phyloP scores from a whole-genome alignment of 1,284 basidiomycete genomes.

The Microbotryum intermedium region DNA sequence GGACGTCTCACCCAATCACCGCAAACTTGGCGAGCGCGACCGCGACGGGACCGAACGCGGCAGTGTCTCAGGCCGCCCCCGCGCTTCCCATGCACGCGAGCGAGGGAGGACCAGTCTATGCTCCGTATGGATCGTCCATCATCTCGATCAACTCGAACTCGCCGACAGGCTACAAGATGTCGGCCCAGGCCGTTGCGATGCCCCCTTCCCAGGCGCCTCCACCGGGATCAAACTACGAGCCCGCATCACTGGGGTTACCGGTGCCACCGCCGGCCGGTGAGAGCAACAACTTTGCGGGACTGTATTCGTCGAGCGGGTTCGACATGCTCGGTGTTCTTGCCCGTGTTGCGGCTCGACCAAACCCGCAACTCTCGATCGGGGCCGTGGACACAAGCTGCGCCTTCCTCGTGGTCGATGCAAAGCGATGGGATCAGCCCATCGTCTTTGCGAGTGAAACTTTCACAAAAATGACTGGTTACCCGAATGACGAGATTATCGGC shows the following conservation, averaged over 20 bases:
- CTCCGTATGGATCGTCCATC: conserved; percentile 34
- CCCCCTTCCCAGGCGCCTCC: conserved; percentile 1
- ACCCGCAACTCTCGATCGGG: conserved; percentile 69
- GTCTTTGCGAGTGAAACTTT: conserved; percentile 80
- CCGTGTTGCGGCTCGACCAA: conserved; percentile 62
- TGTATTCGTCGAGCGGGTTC: conserved; percentile 82
- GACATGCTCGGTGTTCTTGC: conserved; percentile 76
- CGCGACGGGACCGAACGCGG: too few relatives aligned
- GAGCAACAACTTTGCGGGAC: conserved; percentile 35
- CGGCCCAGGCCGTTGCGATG: conserved; percentile 9
- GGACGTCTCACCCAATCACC: too few relatives aligned
- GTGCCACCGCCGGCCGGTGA: conserved; percentile 17
- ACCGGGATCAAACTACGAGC: conserved; percentile 21
- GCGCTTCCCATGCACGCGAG: too few relatives aligned
- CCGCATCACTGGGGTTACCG: conserved; percentile 24
- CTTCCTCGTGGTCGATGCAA: conserved; percentile 77
- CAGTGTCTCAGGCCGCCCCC: too few relatives aligned
- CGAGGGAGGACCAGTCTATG: conserved; percentile 25
- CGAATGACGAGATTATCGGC: conserved; percentile 69
- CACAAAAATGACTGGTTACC: conserved; percentile 71
- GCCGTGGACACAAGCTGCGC: conserved; percentile 85
- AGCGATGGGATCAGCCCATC: conserved; percentile 70
- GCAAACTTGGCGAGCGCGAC: too few relatives aligned
- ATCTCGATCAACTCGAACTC: conserved; percentile 29
- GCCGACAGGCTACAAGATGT: conserved; percentile 27